phyloP scores from a whole-genome alignment of 805 yeast species.

The Vanderwaltozyma verrucispora region DNA sequence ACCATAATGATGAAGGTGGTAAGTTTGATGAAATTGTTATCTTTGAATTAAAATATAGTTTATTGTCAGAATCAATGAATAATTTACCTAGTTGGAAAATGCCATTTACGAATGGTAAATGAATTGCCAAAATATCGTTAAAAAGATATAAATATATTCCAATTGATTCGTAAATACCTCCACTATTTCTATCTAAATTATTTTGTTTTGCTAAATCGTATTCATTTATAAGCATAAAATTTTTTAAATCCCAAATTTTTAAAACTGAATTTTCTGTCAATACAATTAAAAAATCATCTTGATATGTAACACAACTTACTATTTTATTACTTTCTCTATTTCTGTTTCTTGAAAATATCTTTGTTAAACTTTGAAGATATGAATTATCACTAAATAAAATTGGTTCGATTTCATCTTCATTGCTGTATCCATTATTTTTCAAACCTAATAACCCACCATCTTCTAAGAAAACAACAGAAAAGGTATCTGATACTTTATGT shows the following conservation, averaged over 20 bases:
- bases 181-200: conserved; percentile 7
- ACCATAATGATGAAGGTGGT: conserved; percentile 25
- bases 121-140: conserved; percentile 28
- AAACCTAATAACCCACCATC: conserved; percentile 74
- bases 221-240: conserved; percentile 11
- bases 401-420: conserved; percentile 29
- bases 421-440: conserved; percentile 16
- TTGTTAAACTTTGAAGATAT: conserved; percentile 31
- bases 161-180: conserved; percentile 14
- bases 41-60: conserved; percentile 6
- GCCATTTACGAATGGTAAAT: conserved; percentile 36
- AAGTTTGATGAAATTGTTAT: conserved; percentile 16
- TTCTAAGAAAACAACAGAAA: conserved; percentile 47
- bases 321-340: conserved; percentile 11
- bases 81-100: conserved; percentile 33
- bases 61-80: conserved; percentile 8
- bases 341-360: conserved; percentile 14
- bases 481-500: conserved; percentile 34
- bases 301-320: conserved; percentile 14
- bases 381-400: conserved; percentile 47
- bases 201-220: conserved; percentile 12
- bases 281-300: conserved; percentile 14
- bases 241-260: conserved; percentile 23
- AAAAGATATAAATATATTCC: conserved; percentile 31
- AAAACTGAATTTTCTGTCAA: conserved; percentile 21